phyloP scores from a whole-genome alignment of 2,329 filamentous ascomycete genomes.

The Ophiostoma pallidulum region DNA sequence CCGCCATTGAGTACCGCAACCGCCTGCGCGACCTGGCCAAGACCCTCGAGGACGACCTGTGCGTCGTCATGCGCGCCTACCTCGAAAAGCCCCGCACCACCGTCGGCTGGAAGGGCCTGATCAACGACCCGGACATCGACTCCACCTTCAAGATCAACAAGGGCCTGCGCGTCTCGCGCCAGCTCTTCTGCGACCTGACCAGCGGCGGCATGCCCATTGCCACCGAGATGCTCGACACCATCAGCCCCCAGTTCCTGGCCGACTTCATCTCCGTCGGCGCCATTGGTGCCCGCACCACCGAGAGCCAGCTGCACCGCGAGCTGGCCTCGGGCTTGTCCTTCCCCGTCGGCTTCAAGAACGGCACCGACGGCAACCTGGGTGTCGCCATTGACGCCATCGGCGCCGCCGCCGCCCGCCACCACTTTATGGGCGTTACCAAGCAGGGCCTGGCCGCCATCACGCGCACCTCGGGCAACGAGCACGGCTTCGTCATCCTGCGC shows the following conservation, averaged over 20 bases:
- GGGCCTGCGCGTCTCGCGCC: constrained; percentile 81
- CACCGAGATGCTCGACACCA: constrained; percentile 97
- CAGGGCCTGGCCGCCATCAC: constrained; percentile 93
- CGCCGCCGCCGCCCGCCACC: constrained; percentile 72
- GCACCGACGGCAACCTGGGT: constrained; percentile 82
- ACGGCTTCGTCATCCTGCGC: constrained; percentile 93
- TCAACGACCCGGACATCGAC: constrained; percentile 98
- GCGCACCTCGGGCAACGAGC: constrained; percentile 84
- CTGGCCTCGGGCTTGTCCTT: constrained; percentile 90
- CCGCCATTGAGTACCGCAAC: constrained; percentile 79
- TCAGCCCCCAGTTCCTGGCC: constrained; percentile 94
- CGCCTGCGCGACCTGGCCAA: constrained; percentile 68
- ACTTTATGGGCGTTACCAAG: constrained; percentile 98
- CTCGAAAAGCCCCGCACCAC: constrained; percentile 98
- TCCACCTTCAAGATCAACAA: constrained; percentile 99
- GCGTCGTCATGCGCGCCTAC: constrained; percentile 96
- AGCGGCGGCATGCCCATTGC: constrained; percentile 85
- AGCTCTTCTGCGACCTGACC: constrained; percentile 89
- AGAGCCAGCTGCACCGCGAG: constrained; percentile 93
- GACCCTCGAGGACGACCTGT: constrained; percentile 73
- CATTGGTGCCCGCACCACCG: constrained; percentile 91
- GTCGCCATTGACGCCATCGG: constrained; percentile 96
- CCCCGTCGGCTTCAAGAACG: constrained; percentile 99
- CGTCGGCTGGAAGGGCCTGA: constrained; percentile 97
- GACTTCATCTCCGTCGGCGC: constrained; percentile 93